Conservation (phyloP, 176 grass and related monocot genomes). For the Oryza punctata region DNA sequence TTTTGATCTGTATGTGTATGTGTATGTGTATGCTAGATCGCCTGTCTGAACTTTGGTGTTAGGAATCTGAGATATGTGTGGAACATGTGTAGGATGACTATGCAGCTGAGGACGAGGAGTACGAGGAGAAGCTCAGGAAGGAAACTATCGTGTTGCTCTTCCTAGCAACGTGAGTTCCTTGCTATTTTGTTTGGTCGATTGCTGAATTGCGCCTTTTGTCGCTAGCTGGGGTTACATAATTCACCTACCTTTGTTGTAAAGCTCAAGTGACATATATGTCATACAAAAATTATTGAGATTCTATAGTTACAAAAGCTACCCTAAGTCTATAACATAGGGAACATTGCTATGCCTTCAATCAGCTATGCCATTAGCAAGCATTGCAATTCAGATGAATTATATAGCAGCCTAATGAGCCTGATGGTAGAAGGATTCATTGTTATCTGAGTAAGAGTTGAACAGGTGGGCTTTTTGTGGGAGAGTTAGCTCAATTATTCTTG, state of each 20-base stretch:
- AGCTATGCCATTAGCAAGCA: not conserved
- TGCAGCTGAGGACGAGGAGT: conserved; percentile 79
- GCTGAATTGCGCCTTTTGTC: conserved; percentile 4
- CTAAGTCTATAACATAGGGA: not conserved
- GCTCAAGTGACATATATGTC: not conserved
- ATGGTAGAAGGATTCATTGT: not conserved
- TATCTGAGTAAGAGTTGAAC: not conserved
- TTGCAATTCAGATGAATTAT: not conserved
- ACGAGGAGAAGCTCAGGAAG: conserved; percentile 84
- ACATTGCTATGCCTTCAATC: not conserved
- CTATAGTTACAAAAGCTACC: not conserved
- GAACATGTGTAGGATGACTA: conserved; percentile 68
- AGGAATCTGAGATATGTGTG: conserved; percentile 19
- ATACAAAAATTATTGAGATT: conserved; percentile 14
- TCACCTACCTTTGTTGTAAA: conserved; percentile 15
- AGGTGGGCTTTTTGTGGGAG: not conserved
- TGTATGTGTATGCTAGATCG: not conserved
- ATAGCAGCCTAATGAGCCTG: not conserved
- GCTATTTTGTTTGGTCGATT: not conserved
- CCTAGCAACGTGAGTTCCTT: conserved; percentile 71
- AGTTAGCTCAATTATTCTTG: conserved; percentile 6
- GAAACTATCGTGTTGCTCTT: conserved; percentile 74
- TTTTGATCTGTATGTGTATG: conserved; percentile 29
- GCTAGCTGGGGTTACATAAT: not conserved
- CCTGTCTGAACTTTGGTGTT: not conserved